Conservation (phyloP, 345 rosid species). For the Psidium guajava region DNA sequence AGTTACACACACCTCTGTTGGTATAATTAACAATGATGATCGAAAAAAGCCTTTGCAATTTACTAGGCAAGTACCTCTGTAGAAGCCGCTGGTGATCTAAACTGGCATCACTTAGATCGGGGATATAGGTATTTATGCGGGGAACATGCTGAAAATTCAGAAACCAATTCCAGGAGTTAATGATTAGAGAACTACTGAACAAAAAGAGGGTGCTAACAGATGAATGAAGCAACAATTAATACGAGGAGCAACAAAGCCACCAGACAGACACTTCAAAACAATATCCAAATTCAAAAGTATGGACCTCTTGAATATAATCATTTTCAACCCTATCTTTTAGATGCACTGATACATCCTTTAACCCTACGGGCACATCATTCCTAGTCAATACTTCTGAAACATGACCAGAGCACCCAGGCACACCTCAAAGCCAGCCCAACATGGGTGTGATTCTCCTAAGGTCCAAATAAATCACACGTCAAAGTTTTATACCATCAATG, state of each 20-base stretch:
- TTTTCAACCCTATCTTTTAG: neutral
- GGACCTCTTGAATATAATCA: neutral
- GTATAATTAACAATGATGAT: neutral
- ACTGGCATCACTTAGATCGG: conserved; percentile 64
- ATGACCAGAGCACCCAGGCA: neutral
- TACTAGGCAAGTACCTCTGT: conserved; percentile 44
- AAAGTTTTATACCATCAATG: neutral
- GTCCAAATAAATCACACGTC: neutral
- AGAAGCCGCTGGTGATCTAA: conserved; percentile 87
- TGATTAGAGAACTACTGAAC: neutral
- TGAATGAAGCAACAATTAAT: neutral
- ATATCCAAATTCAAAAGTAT: neutral
- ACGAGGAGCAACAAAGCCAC: neutral
- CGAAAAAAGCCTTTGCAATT: neutral
- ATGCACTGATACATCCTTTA: neutral
- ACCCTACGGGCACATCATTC: neutral
- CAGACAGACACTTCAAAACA: neutral
- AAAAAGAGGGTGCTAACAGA: neutral
- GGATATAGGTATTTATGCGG: conserved; percentile 68
- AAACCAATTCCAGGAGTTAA: neutral
- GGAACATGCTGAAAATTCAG: conserved; percentile 57
- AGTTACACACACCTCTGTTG: neutral
- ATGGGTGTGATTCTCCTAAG: neutral
- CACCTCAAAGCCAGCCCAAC: neutral
- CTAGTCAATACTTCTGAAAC: neutral